Evolutionary conservation across 805 yeast species (phyloP).

Genomic region (Yarrowia sp.): DNA sequence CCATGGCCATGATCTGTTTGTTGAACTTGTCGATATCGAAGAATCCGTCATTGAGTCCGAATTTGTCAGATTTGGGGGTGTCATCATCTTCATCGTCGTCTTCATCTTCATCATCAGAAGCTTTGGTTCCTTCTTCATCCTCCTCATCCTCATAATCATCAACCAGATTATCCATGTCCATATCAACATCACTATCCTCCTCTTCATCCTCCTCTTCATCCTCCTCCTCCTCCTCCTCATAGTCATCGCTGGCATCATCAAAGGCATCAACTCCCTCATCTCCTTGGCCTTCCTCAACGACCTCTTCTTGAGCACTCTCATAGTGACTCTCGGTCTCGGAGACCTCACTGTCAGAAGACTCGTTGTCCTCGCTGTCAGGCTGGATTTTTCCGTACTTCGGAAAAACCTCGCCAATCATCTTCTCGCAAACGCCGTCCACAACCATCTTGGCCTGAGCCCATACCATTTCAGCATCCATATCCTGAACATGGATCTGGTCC

Average conservation of each 20-base stretch:
- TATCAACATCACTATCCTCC: conserved; percentile 18
- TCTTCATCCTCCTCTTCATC: conserved; percentile 42
- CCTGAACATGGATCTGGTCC: conserved; percentile 83
- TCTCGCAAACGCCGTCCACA: conserved; percentile 76
- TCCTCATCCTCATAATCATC: conserved; percentile 30
- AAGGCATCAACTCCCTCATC: conserved; percentile 40
- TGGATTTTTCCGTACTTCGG: conserved; percentile 48
- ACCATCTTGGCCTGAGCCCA: conserved; percentile 93
- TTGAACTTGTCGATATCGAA: conserved; percentile 87
- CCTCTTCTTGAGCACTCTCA: conserved; percentile 47
- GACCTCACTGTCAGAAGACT: conserved; percentile 44
- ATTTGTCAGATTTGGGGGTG: conserved; percentile 51
- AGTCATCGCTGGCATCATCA: conserved; percentile 40
- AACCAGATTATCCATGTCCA: conserved; percentile 40
- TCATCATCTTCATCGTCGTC: conserved; percentile 35
- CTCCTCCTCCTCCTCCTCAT: conserved; percentile 42
- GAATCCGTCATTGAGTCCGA: conserved; percentile 79
- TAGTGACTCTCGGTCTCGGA: conserved; percentile 13
- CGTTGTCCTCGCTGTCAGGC: background rate
- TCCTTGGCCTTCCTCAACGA: conserved; percentile 44
- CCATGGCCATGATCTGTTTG: conserved; percentile 71
- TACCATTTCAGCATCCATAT: conserved; percentile 87
- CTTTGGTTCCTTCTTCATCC: conserved; percentile 31
- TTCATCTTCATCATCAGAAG: conserved; percentile 42
- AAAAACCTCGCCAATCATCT: conserved; percentile 62